Evolutionary conservation across 176 grass and related monocot genomes (phyloP).

Genomic region (Zizania latifolia): DNA sequence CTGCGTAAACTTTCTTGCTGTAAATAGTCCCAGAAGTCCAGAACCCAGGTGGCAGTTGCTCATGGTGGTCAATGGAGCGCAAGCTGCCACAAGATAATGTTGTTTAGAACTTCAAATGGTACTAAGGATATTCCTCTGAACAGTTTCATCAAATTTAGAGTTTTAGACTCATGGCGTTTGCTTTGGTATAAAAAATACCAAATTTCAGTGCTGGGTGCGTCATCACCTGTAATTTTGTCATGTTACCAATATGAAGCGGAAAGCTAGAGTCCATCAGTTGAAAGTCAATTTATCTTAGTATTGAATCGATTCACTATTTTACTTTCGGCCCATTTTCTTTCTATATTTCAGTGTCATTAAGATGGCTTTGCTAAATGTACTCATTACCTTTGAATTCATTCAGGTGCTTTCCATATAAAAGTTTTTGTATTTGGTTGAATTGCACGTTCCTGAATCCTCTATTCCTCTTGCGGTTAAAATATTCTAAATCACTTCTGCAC

Average conservation of each 20-base stretch:
- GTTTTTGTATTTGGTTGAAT: neutral
- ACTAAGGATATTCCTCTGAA: neutral
- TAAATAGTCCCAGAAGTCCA: neutral
- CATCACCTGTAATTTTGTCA: slow-evolving; percentile 10
- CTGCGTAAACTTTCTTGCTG: neutral
- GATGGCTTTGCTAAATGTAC: neutral
- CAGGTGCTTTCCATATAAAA: neutral
- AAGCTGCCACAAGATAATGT: neutral
- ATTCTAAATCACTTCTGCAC: neutral
- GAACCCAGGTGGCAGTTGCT: neutral
- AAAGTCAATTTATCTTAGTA: slow-evolving; percentile 7
- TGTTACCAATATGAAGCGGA: slow-evolving; percentile 16
- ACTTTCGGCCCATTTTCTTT: slow-evolving; percentile 15
- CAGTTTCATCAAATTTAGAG: neutral
- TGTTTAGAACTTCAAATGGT: slow-evolving; percentile 3
- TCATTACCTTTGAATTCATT: slow-evolving; percentile 4
- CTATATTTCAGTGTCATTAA: neutral
- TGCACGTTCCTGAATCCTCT: neutral
- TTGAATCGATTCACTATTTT: neutral
- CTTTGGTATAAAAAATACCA: slow-evolving; percentile 30
- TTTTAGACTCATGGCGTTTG: neutral
- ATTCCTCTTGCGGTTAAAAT: slow-evolving; percentile 18
- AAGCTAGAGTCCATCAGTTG: slow-evolving; percentile 13
- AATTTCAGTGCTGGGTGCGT: slow-evolving; percentile 22
- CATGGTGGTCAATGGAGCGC: neutral